A percentile compares a stretch with the other conserved stretches of the same genome.
phyloP scores from a whole-genome alignment of 331 rosid genomes.

The Stylosanthes scabra region DNA sequence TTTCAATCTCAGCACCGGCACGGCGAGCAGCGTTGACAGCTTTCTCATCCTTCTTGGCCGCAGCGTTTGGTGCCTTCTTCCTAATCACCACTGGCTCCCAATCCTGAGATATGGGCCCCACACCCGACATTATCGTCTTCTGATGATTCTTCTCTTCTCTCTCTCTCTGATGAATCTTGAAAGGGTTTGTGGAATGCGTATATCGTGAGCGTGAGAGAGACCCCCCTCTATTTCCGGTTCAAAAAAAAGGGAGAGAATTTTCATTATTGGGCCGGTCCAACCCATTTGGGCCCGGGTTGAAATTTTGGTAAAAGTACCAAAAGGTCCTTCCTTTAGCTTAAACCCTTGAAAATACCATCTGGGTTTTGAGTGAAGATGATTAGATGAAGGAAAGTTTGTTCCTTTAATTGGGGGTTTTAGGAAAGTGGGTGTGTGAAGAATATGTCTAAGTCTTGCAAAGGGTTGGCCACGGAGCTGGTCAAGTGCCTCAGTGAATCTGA shows the following conservation, averaged over 20 bases:
- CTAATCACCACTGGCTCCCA: constrained; percentile 93
- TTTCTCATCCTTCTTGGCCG: constrained; percentile 92
- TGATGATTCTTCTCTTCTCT: background rate
- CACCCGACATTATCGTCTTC: constrained; percentile 59
- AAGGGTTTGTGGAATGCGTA: background rate
- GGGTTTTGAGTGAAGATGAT: constrained; percentile 31
- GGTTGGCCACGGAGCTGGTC: constrained; percentile 82
- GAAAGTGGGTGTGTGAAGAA: constrained; percentile 29
- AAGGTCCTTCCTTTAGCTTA: background rate
- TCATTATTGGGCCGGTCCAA: constrained; percentile 28
- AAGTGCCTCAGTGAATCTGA: constrained; percentile 94
- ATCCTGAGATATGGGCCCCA: constrained; percentile 76
- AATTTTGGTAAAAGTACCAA: background rate
- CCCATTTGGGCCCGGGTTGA: constrained; percentile 32
- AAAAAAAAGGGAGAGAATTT: no score
- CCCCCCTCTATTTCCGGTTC: background rate
- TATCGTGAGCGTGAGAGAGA: background rate
- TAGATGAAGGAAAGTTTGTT: constrained; percentile 20
- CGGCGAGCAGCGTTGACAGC: constrained; percentile 97
- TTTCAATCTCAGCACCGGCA: constrained; percentile 81
- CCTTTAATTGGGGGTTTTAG: background rate
- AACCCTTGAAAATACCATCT: background rate
- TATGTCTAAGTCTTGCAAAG: constrained; percentile 97
- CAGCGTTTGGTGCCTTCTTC: constrained; percentile 87
- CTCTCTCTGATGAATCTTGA: background rate